phyloP scores from a whole-genome alignment of 352 stramenopile genomes.

The Phytophthora ramorum region DNA sequence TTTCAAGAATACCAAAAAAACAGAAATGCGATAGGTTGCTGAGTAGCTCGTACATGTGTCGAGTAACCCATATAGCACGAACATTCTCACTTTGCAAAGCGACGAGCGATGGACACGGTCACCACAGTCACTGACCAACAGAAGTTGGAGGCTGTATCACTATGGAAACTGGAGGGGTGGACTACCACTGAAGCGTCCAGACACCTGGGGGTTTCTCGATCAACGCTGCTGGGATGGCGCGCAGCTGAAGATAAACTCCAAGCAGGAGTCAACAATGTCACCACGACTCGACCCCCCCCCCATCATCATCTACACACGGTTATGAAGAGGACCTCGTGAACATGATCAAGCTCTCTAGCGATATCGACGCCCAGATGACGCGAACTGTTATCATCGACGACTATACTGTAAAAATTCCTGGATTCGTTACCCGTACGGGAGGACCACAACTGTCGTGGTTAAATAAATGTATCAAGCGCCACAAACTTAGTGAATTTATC shows the following conservation, averaged over 20 bases:
- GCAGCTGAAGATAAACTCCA: background rate
- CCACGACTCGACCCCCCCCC: background rate
- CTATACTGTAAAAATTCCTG: background rate
- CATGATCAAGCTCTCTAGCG: background rate
- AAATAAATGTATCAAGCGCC: background rate
- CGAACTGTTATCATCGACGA: background rate
- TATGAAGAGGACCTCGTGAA: background rate
- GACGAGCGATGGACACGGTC: too few relatives aligned
- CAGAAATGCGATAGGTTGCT: too few relatives aligned
- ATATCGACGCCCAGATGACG: background rate
- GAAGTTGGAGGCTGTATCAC: background rate
- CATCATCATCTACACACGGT: background rate
- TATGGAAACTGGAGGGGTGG: background rate
- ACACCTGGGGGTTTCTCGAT: background rate
- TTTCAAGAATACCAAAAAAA: too few relatives aligned
- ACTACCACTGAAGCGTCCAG: background rate
- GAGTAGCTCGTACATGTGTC: too few relatives aligned
- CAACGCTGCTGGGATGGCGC: background rate
- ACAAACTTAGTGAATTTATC: background rate
- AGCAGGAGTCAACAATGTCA: background rate
- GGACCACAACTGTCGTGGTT: background rate
- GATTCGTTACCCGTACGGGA: background rate
- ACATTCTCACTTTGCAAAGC: too few relatives aligned
- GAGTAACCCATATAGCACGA: too few relatives aligned
- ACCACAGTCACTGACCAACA: background rate